Conservation (phyloP, 1,284 basidiomycete genomes). For the Termitomyces sp. region DNA sequence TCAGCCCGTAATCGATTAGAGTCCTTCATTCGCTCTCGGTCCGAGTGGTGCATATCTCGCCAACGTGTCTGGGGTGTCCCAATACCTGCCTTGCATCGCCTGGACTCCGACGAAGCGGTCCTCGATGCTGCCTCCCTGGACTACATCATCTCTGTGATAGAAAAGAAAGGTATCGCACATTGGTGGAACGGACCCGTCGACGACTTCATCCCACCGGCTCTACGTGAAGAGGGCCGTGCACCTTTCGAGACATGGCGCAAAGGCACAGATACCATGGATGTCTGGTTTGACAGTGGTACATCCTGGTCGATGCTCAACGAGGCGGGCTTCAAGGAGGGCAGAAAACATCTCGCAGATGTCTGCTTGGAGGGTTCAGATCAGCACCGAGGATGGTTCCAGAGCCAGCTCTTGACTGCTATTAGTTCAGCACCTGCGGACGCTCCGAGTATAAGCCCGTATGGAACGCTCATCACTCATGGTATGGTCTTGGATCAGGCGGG, state of each 20-base stretch:
- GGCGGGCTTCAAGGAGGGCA: slow-evolving; percentile 29
- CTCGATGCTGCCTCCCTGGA: slow-evolving; percentile 67
- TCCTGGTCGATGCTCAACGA: slow-evolving; percentile 83
- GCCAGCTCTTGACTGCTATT: slow-evolving; percentile 83
- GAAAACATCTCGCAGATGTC: slow-evolving; percentile 68
- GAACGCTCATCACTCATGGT: slow-evolving; percentile 88
- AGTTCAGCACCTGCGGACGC: slow-evolving; percentile 38
- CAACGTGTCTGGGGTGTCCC: slow-evolving; percentile 98
- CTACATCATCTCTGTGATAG: slow-evolving; percentile 76
- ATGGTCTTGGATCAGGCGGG: slow-evolving; percentile 92
- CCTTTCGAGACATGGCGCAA: slow-evolving; percentile 56
- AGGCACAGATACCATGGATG: slow-evolving; percentile 94
- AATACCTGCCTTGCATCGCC: slow-evolving; percentile 84
- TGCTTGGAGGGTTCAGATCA: slow-evolving; percentile 97
- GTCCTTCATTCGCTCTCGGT: slow-evolving; percentile 80
- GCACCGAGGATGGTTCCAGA: slow-evolving; percentile 99
- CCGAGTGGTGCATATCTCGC: slow-evolving; percentile 99
- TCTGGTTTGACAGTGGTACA: slow-evolving; percentile 98
- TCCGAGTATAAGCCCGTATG: slow-evolving; percentile 62
- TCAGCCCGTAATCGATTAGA: slow-evolving; percentile 81
- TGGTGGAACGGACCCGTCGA: slow-evolving; percentile 91
- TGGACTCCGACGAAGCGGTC: slow-evolving; percentile 58
- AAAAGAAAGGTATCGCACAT: slow-evolving; percentile 68
- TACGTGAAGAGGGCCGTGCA: slow-evolving; percentile 41
- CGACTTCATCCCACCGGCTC: slow-evolving; percentile 72